These are phyloP conservation scores for Colletotrichum sansevieriae DNA, from an alignment of 2,329 filamentous ascomycete genomes.

Conservation along the genomic window DNA sequence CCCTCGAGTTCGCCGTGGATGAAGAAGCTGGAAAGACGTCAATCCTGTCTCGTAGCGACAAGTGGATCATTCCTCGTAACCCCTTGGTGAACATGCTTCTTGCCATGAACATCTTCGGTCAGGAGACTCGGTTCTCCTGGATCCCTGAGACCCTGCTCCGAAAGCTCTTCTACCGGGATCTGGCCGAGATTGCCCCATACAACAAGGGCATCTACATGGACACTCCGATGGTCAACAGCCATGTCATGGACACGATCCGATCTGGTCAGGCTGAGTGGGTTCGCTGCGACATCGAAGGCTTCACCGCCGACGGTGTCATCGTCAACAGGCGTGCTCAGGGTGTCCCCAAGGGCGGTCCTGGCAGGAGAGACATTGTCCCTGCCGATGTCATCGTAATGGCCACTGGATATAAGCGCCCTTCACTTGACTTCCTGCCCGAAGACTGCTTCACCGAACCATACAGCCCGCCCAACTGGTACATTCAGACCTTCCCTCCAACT, in stretches of 20 bases:
- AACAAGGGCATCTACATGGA: constrained; percentile 83
- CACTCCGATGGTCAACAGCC: constrained; percentile 89
- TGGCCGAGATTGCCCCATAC: constrained; percentile 78
- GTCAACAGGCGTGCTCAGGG: constrained; percentile 81
- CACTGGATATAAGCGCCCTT: constrained; percentile 83
- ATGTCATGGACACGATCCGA: constrained; percentile 82
- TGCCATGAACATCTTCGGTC: constrained; percentile 82
- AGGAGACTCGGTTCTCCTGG: constrained; percentile 80
- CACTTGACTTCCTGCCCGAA: constrained; percentile 78
- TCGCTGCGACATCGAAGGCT: constrained; percentile 80
- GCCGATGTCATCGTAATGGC: constrained; percentile 87
- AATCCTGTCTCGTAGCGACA: constrained; percentile 82
- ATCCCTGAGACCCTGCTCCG: constrained; percentile 82
- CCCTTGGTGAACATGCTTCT: constrained; percentile 79
- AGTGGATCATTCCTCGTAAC: constrained; percentile 90
- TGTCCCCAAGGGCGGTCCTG: constrained; percentile 82
- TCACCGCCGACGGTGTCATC: constrained; percentile 72
- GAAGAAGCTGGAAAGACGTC: constrained; percentile 76
- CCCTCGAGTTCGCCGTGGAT: constrained; percentile 81
- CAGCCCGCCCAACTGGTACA: constrained; percentile 86
- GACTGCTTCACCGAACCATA: constrained; percentile 82
- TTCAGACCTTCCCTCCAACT: constrained; percentile 84
- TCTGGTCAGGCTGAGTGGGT: constrained; percentile 81
- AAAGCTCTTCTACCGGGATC: constrained; percentile 85
- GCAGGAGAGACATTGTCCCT: constrained; percentile 73